Conservation (phyloP, 2,329 filamentous ascomycete genomes). For the Aspergillus bombycis region DNA sequence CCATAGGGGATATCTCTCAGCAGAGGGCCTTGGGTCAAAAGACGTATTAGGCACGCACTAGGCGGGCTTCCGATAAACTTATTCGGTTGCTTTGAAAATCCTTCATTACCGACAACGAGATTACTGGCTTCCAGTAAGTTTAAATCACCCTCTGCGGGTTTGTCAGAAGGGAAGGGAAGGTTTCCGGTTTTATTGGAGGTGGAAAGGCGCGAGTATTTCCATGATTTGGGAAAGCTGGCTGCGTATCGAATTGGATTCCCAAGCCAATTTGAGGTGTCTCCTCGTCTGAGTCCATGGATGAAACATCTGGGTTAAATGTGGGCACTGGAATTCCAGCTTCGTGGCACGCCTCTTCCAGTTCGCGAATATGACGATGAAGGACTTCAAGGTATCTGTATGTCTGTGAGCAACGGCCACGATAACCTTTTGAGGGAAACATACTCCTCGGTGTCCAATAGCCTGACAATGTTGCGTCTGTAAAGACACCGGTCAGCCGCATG, state of each 20-base stretch:
- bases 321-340: conserved; percentile 26
- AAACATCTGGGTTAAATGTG: conserved; percentile 1
- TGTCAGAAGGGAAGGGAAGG: conserved; percentile 1
- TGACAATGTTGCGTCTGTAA: conserved; percentile 43
- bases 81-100: conserved; percentile 20
- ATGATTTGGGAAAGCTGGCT: neutral
- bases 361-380: conserved; percentile 31
- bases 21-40: conserved; percentile 17
- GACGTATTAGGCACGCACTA: conserved; percentile 45
- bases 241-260: neutral
- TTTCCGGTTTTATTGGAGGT: neutral
- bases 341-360: conserved; percentile 30
- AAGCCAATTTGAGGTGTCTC: neutral
- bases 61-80: conserved; percentile 47
- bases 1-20: conserved; percentile 13
- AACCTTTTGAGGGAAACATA: conserved; percentile 20
- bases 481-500: conserved; percentile 40
- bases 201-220: neutral
- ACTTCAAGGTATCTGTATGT: conserved; percentile 15
- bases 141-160: conserved; percentile 15
- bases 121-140: conserved; percentile 47
- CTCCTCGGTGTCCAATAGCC: conserved; percentile 42
- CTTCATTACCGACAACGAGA: conserved; percentile 30
- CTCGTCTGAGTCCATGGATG: neutral
- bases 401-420: neutral